These are phyloP conservation scores for Lactarius hatsudake DNA, from an alignment of 768 basidiomycete genomes.

Conservation along the genomic window DNA sequence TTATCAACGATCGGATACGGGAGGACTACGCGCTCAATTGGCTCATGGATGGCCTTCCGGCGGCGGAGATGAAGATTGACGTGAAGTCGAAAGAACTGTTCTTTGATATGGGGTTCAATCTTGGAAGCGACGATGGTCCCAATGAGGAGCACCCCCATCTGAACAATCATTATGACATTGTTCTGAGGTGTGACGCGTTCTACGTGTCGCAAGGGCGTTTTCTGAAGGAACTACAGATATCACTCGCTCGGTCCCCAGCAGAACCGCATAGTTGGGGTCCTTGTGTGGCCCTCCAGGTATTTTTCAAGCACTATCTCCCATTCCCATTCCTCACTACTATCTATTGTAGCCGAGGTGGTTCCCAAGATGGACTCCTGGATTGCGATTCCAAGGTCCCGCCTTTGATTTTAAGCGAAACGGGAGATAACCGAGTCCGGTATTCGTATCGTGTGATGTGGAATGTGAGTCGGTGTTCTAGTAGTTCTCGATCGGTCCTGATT, in stretches of 20 bases:
- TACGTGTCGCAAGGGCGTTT: background rate
- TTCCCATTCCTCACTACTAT: background rate
- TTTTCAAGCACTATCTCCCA: background rate
- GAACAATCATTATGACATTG: constrained; percentile 92
- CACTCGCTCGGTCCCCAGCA: constrained; percentile 66
- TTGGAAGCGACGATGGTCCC: constrained; percentile 68
- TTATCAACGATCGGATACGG: constrained; percentile 86
- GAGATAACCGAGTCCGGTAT: constrained; percentile 66
- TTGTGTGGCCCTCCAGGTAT: constrained; percentile 72
- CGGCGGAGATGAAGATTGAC: constrained; percentile 89
- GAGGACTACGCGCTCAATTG: constrained; percentile 95
- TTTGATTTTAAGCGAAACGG: constrained; percentile 60
- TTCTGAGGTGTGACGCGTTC: constrained; percentile 52
- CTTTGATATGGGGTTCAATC: constrained; percentile 91
- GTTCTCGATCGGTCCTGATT: constrained; percentile 1
- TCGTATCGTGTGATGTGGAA: constrained; percentile 89
- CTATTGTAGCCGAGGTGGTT: constrained; percentile 57
- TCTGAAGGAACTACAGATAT: constrained; percentile 52
- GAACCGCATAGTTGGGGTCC: constrained; percentile 88
- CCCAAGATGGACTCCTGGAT: constrained; percentile 48
- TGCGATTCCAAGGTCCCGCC: constrained; percentile 51
- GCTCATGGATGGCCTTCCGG: constrained; percentile 92
- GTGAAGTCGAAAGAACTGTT: constrained; percentile 77
- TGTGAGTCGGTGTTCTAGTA: constrained; percentile 42
- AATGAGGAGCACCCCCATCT: constrained; percentile 62